Evolutionary conservation across 306 rosid species (phyloP).

Genomic region (Ceratonia siliqua): DNA sequence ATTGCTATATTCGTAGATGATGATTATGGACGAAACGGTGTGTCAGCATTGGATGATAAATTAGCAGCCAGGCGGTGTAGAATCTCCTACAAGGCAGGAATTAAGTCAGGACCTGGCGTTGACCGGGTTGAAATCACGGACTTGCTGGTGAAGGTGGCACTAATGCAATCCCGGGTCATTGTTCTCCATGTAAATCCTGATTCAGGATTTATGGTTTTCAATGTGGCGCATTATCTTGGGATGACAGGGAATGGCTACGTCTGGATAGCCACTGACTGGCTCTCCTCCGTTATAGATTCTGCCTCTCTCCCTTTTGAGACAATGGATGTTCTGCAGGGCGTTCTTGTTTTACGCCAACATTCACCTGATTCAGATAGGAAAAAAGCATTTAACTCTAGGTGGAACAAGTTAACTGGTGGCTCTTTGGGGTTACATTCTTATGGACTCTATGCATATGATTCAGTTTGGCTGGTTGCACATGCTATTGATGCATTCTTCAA

Average conservation of each 20-base stretch:
- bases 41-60: slow-evolving; percentile 69
- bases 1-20: slow-evolving; percentile 78
- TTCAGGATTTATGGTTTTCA: slow-evolving; percentile 64
- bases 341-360: slow-evolving; percentile 77
- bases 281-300: slow-evolving; percentile 74
- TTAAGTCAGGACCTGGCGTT: slow-evolving; percentile 48
- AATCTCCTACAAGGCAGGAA: slow-evolving; percentile 70
- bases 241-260: slow-evolving; percentile 85
- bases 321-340: slow-evolving; percentile 71
- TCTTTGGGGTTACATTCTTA: slow-evolving; percentile 77
- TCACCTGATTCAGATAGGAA: slow-evolving; percentile 77
- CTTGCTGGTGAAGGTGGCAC: slow-evolving; percentile 69
- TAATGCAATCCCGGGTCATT: slow-evolving; percentile 80
- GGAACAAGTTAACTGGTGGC: slow-evolving; percentile 76
- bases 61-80: slow-evolving; percentile 69
- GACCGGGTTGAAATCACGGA: slow-evolving; percentile 53
- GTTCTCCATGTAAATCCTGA: slow-evolving; percentile 81
- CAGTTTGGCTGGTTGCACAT: slow-evolving; percentile 79
- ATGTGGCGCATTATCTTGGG: slow-evolving; percentile 74
- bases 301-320: slow-evolving; percentile 45
- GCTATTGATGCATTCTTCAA: slow-evolving; percentile 74
- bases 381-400: slow-evolving; percentile 62
- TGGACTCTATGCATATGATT: slow-evolving; percentile 90
- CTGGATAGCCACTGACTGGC: slow-evolving; percentile 98
- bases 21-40: slow-evolving; percentile 82